Base-by-base conservation (phyloP, 345 rosid genomes). In the Anacardium occidentale region DNA sequence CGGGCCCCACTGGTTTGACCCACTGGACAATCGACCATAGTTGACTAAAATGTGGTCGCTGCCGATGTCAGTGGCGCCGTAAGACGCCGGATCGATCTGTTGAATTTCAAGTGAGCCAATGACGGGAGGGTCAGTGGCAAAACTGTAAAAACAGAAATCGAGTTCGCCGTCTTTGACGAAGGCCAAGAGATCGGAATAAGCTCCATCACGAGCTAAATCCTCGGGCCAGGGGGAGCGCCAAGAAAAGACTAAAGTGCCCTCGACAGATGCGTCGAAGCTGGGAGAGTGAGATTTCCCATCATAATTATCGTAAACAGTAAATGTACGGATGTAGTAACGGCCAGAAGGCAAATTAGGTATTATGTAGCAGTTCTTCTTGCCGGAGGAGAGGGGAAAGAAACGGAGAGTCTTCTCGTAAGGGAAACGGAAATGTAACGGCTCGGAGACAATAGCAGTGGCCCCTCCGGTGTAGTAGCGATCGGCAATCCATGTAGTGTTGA, bases 231-330 rank as follows among this genome's bases (percentile, higher is more conserved):
- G 96, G 50, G 94, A 86, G 50, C 96, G 87, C 98, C 98, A 93
- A 9, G 90, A 88, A 87, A 93, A 96, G 75, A 93, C 97, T 13
- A 86, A 34, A 1, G 97, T 93, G 64, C 98, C 99, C 81, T 93
- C 96, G 50, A 96, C 90, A 74, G 99, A 93, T 62, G 75, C 91
- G 58, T 96, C 98, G 64, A 96, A 96, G 22, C 90, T 82, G 0
- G 99, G 98, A 2, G 99, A 42, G 65, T 90, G 96, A 10, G 94
- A 88, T 72, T 89, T 90, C 20, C 93, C 98, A 81, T 93, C 97
- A 78, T 91, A 93, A 78, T 96, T 96, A 72, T 96, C 98, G 74
- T 96, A 96, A 53, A 91, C 97, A 34, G 99, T 93, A 87, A 96
- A 96, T 1, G 98, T 91, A 45, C 99, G 85, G 84, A 96, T 4